A percentile compares a stretch with the other conserved stretches of the same genome.
These are phyloP conservation scores for Boeremia lycopersici DNA, from an alignment of 2,329 filamentous ascomycete species.

Conservation along the genomic window DNA sequence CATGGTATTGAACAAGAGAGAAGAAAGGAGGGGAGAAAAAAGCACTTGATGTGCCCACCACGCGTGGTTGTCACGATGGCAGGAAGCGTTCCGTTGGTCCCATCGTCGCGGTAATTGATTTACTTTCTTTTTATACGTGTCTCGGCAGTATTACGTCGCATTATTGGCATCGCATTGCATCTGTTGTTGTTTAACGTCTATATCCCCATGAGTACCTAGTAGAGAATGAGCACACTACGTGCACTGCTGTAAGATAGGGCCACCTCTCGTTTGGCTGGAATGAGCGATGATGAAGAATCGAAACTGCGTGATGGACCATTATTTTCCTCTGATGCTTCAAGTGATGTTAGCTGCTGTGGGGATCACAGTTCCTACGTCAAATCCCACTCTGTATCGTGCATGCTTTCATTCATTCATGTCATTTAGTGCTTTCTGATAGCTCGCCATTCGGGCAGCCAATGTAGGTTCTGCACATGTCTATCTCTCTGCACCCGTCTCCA, in stretches of 20 bases:
- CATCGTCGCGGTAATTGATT: conserved; percentile 21
- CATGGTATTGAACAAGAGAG: background rate
- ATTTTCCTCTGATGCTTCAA: background rate
- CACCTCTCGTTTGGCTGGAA: conserved; percentile 6
- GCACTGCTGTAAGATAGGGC: background rate
- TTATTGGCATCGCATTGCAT: background rate
- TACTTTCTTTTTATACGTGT: background rate
- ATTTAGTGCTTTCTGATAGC: conserved; percentile 9
- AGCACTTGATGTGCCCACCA: conserved; percentile 10
- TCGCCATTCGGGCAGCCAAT: background rate
- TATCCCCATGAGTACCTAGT: conserved; percentile 13
- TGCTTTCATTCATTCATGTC: conserved; percentile 21
- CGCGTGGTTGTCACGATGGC: conserved; percentile 28
- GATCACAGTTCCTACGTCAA: background rate
- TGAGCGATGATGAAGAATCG: background rate
- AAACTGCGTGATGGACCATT: background rate
- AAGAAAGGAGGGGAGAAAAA: background rate
- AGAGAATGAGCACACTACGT: background rate
- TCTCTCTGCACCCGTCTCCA: background rate
- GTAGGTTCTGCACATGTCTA: conserved; percentile 1
- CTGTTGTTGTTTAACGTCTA: conserved; percentile 16
- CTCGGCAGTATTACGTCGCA: background rate
- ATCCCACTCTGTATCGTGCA: background rate
- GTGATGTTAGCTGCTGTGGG: background rate
- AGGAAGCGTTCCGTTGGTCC: conserved; percentile 44